Percentiles rank a stretch among this genome's conserved stretches.
phyloP scores from a whole-genome alignment of 768 basidiomycete genomes.

The Solioccasus polychromus region DNA sequence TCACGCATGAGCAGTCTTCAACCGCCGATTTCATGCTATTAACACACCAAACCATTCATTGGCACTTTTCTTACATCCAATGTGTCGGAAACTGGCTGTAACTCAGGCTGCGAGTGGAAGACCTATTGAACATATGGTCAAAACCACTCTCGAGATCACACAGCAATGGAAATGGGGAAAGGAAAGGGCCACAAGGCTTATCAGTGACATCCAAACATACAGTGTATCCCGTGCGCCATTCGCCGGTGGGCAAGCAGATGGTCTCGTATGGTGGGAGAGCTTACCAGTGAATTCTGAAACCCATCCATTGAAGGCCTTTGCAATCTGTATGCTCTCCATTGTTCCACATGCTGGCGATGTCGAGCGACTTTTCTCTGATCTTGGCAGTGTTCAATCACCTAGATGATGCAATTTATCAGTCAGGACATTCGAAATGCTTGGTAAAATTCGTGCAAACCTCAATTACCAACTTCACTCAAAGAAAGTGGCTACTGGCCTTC shows the following conservation, averaged over 20 bases:
- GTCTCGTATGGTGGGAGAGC: neutral
- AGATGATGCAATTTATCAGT: neutral
- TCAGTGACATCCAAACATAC: neutral
- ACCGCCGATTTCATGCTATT: conserved; percentile 16
- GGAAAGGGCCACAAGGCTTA: neutral
- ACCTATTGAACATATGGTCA: conserved; percentile 1
- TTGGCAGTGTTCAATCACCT: neutral
- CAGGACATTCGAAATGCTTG: neutral
- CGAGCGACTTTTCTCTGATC: neutral
- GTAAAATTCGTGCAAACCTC: neutral
- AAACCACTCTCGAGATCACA: neutral
- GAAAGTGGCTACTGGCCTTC: neutral
- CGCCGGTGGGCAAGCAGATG: neutral
- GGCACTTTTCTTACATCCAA: conserved; percentile 19
- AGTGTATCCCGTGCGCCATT: neutral
- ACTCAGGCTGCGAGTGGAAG: conserved; percentile 3
- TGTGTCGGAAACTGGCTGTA: neutral
- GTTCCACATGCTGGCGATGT: too few species aligned
- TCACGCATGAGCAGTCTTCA: conserved; percentile 14
- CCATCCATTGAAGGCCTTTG: too few species aligned
- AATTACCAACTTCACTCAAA: neutral
- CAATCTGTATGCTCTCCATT: too few species aligned
- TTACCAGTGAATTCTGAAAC: neutral
- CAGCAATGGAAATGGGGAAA: too few species aligned
- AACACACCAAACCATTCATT: conserved; percentile 17